phyloP scores from a whole-genome alignment of 2,329 filamentous ascomycete genomes.

The Lachnellula subtilissima region DNA sequence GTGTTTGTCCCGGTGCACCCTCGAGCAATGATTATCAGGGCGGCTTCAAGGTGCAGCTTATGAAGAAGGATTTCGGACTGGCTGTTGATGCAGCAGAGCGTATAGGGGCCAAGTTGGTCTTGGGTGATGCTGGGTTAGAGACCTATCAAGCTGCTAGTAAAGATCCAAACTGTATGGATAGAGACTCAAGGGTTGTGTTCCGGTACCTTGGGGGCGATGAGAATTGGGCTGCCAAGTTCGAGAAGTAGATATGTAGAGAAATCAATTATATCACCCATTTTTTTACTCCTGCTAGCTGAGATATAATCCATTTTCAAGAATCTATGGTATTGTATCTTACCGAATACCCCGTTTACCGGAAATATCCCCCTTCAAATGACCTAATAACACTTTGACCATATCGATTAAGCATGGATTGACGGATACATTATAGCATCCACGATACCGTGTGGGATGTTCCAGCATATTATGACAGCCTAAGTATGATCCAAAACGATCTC shows the following conservation, averaged over 20 bases:
- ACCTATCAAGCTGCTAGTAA: conserved; percentile 48
- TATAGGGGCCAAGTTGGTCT: conserved; percentile 44
- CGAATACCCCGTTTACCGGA: too few relatives aligned
- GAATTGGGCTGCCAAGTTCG: conserved; percentile 37
- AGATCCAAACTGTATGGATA: conserved; percentile 46
- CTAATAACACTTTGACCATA: too few relatives aligned
- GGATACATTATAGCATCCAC: too few relatives aligned
- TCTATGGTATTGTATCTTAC: too few relatives aligned
- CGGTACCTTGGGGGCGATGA: conserved; percentile 50
- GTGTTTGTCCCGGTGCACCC: conserved; percentile 31
- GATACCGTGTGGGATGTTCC: too few relatives aligned
- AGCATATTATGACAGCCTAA: too few relatives aligned
- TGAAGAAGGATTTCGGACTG: conserved; percentile 54
- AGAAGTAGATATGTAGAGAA: not conserved
- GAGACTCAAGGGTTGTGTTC: conserved; percentile 55
- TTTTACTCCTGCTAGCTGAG: too few relatives aligned
- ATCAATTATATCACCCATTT: too few relatives aligned
- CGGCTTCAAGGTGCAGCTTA: conserved; percentile 55
- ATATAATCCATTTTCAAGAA: too few relatives aligned
- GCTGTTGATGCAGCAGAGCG: conserved; percentile 50
- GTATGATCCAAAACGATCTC: too few relatives aligned
- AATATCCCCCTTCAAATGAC: too few relatives aligned
- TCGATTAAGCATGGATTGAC: too few relatives aligned
- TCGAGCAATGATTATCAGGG: conserved; percentile 35
- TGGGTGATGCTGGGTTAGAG: conserved; percentile 45